Evolutionary conservation across 148 eudicot species (phyloP).

Genomic region (Camellia japonica): DNA sequence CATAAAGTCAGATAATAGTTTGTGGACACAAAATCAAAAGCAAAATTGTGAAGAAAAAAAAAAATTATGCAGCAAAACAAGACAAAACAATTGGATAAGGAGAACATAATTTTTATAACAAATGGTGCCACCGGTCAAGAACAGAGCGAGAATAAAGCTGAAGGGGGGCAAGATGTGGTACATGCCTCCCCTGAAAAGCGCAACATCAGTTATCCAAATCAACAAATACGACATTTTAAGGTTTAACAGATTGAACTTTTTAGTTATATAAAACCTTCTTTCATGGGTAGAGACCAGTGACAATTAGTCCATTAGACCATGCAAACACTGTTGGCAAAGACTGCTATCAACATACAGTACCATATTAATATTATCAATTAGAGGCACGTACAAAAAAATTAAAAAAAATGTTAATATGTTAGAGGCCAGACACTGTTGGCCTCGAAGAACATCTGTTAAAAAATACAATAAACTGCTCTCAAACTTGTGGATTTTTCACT

Average conservation of each 20-base stretch:
- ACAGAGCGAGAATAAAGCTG: too few species aligned
- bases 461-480: not conserved
- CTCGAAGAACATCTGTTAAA: not conserved
- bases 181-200: not conserved
- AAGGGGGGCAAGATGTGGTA: too few species aligned
- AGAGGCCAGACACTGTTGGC: not conserved
- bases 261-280: too few species aligned
- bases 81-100: not conserved
- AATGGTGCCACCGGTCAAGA: not conserved
- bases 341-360: not conserved
- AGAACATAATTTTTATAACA: not conserved
- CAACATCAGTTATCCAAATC: not conserved
- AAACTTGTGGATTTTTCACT: not conserved
- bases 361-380: too few species aligned
- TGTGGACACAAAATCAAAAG: not conserved
- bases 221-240: not conserved
- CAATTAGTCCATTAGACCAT: too few species aligned
- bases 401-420: too few species aligned
- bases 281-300: too few species aligned
- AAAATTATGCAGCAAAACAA: not conserved
- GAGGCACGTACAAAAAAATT: too few species aligned
- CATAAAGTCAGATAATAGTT: not conserved
- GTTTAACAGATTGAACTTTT: too few species aligned
- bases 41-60: not conserved
- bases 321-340: too few species aligned